Conservation (phyloP, 306 rosid genomes). For the Gynostemma pentaphyllum region DNA sequence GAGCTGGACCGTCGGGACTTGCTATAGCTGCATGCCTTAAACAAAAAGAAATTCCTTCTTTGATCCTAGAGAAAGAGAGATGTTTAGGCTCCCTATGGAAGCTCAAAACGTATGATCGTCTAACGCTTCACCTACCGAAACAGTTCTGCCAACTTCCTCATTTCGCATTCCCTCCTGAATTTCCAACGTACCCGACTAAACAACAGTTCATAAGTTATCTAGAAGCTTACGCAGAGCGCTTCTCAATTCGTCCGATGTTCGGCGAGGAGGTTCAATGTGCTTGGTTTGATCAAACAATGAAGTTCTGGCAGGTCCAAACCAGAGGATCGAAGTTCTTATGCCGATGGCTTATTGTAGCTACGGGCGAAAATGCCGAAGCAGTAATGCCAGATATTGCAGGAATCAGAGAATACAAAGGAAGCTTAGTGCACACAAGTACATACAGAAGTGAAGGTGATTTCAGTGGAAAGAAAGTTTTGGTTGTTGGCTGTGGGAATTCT, state of each 20-base stretch:
- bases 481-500: slow-evolving; percentile 91
- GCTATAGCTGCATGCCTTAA: slow-evolving; percentile 86
- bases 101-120: slow-evolving; percentile 72
- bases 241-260: slow-evolving; percentile 42
- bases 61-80: slow-evolving; percentile 50
- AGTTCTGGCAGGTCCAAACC: too few relatives aligned
- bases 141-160: slow-evolving; percentile 69
- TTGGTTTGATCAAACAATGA: slow-evolving; percentile 36
- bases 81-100: slow-evolving; percentile 92
- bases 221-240: slow-evolving; percentile 36
- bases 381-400: slow-evolving; percentile 61
- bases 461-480: slow-evolving; percentile 73
- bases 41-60: slow-evolving; percentile 50
- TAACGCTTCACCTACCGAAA: slow-evolving; percentile 88
- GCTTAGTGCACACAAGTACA: slow-evolving; percentile 47
- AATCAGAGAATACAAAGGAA: slow-evolving; percentile 39
- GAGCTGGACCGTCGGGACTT: slow-evolving; percentile 94
- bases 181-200: slow-evolving; percentile 78
- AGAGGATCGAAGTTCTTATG: slow-evolving; percentile 34
- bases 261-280: slow-evolving; percentile 23
- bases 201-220: slow-evolving; percentile 63
- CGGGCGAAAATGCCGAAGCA: slow-evolving; percentile 81
- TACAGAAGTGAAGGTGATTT: slow-evolving; percentile 54
- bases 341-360: slow-evolving; percentile 69
- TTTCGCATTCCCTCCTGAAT: slow-evolving; percentile 59